These are phyloP conservation scores for Hemisphaericaspora nanyangensis DNA, from an alignment of 805 yeast species.

Conservation along the genomic window DNA sequence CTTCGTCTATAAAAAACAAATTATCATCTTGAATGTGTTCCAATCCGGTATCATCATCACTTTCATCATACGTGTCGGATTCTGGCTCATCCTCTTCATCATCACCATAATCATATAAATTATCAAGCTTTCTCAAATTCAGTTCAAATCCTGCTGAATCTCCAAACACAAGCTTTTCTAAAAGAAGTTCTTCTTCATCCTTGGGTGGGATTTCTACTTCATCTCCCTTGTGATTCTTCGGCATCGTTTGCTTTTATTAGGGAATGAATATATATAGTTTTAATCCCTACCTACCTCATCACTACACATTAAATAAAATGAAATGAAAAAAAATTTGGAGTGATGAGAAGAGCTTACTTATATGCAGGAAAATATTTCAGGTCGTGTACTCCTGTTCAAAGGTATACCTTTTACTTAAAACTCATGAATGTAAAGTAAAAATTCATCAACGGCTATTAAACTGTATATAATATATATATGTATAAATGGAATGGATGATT, in stretches of 20 bases:
- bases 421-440: too few relatives aligned
- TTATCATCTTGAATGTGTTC: slow-evolving; percentile 35
- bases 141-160: slow-evolving; percentile 71
- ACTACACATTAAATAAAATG: not conserved
- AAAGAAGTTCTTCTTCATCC: slow-evolving; percentile 74
- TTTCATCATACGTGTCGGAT: slow-evolving; percentile 30
- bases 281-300: not conserved
- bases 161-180: slow-evolving; percentile 88
- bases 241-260: slow-evolving; percentile 8
- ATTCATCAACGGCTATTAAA: too few relatives aligned
- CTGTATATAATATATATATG: too few relatives aligned
- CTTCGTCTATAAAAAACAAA: slow-evolving; percentile 43
- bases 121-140: slow-evolving; percentile 59
- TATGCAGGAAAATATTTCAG: too few relatives aligned
- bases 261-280: not conserved
- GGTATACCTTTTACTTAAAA: too few relatives aligned
- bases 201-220: slow-evolving; percentile 55
- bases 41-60: slow-evolving; percentile 27
- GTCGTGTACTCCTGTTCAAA: too few relatives aligned
- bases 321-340: not conserved
- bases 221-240: slow-evolving; percentile 11
- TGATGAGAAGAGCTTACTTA: not conserved
- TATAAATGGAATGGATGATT: too few relatives aligned
- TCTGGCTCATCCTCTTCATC: slow-evolving; percentile 28
- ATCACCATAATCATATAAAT: slow-evolving; percentile 46